Conservation (phyloP, 1,284 basidiomycete genomes). For the Leccinum colubrinum region DNA sequence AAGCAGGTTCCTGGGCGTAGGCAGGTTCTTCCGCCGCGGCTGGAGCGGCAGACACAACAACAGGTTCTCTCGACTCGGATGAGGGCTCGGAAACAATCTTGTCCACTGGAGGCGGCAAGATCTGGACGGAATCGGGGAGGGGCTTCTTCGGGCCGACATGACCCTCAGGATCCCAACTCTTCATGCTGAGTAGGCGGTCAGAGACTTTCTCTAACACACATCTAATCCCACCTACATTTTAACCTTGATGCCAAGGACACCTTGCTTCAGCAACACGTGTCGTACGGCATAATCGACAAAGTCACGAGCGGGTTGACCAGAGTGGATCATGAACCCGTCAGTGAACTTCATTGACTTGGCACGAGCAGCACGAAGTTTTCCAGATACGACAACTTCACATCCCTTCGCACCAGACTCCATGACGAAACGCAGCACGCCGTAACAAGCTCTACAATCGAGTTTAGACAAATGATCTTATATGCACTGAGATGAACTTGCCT, state of each 20-base stretch:
- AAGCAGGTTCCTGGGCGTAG: slow-evolving; percentile 40
- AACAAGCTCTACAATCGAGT: slow-evolving; percentile 77
- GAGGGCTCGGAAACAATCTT: slow-evolving; percentile 78
- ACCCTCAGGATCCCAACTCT: slow-evolving; percentile 92
- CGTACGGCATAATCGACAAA: slow-evolving; percentile 98
- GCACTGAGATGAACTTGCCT: slow-evolving; percentile 52
- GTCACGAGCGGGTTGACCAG: slow-evolving; percentile 96
- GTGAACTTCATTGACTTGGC: slow-evolving; percentile 99
- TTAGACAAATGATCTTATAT: not conserved
- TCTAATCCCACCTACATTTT: slow-evolving; percentile 80
- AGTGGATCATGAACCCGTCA: slow-evolving; percentile 99
- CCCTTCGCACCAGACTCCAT: slow-evolving; percentile 99
- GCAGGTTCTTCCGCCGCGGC: slow-evolving; percentile 52
- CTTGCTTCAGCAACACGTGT: slow-evolving; percentile 98
- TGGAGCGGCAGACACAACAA: slow-evolving; percentile 47
- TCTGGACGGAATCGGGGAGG: slow-evolving; percentile 93
- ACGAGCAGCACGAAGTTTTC: slow-evolving; percentile 99
- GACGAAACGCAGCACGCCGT: slow-evolving; percentile 99
- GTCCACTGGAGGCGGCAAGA: slow-evolving; percentile 82
- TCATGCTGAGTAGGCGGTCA: slow-evolving; percentile 68
- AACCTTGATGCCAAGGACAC: slow-evolving; percentile 99
- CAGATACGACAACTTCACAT: slow-evolving; percentile 99
- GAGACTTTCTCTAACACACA: not conserved
- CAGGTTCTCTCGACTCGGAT: slow-evolving; percentile 76
- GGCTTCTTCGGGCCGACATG: slow-evolving; percentile 89